These are phyloP conservation scores for Metschnikowia henanensis DNA, from an alignment of 805 yeast genomes.

Conservation along the genomic window DNA sequence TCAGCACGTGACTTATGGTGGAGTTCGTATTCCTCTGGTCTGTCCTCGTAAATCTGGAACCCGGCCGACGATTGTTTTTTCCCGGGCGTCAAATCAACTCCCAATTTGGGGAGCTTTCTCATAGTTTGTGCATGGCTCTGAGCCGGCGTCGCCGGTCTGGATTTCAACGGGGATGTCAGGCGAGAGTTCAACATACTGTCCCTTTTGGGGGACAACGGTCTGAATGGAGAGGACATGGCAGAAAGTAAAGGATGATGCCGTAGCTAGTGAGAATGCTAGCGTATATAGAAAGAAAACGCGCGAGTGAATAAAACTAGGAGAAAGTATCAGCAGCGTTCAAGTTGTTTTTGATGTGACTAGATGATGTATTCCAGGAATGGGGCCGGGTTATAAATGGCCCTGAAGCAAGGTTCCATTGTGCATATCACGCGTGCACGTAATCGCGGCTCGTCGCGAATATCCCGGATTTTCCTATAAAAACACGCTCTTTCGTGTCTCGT, in stretches of 20 bases:
- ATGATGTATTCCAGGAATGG: no score
- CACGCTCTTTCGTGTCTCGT: not conserved
- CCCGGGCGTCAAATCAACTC: constrained; percentile 6
- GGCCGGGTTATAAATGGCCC: not conserved
- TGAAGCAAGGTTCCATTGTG: not conserved
- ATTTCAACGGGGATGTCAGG: constrained; percentile 17
- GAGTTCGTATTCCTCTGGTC: constrained; percentile 13
- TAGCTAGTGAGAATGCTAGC: no score
- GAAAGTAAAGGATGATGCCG: no score
- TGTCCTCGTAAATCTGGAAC: constrained; percentile 21
- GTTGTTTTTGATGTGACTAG: no score
- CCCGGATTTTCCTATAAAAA: not conserved
- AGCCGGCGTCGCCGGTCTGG: constrained; percentile 14
- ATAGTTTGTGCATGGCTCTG: constrained; percentile 12
- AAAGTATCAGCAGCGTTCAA: no score
- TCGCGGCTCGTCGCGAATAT: not conserved
- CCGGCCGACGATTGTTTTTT: constrained; percentile 3
- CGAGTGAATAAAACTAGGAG: no score
- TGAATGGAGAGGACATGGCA: constrained; percentile 14
- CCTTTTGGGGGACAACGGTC: constrained; percentile 18
- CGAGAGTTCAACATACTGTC: constrained; percentile 19
- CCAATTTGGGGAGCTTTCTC: constrained; percentile 14
- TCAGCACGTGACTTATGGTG: constrained; percentile 13
- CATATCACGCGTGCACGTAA: not conserved
- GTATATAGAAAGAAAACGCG: no score